Evolutionary conservation across 306 rosid species (phyloP), one percentile per base, ranked within the genome.

Genomic region (Trichosanthes cucumerina): DNA sequence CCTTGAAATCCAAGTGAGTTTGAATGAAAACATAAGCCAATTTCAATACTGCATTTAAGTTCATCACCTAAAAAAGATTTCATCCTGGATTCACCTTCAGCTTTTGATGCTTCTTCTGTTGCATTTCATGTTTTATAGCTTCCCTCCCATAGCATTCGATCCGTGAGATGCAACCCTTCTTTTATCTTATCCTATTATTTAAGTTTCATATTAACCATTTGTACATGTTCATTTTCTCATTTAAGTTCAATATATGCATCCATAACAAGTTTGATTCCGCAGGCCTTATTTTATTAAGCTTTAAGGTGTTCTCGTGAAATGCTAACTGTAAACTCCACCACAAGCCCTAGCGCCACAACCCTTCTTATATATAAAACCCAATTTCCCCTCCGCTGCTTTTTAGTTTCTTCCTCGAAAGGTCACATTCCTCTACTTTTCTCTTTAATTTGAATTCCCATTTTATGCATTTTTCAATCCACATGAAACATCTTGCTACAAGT

Each of bases 241-340:
- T 70, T 72, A 26, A 72, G 77, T 26, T 46, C 33, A 28, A 26
- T 44, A 0, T 21, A 12, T 71, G 77, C 57, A 71, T 46, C 41
- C 7, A 7, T 71, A 71, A 71, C 58, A 28, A 73, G 77, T 28
- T 73, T 9, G 60, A 16, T 73, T 79, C 66, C 82, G 80, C 89
- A 95, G 98, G 92, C 99, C 28, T 87, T 96, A 77, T 96, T 92
- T 87, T 92, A 92, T 88, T 91, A 98, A 5, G 97, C 98, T 81
- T 89, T 95, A 43, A 91, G 99, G 11, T 89, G 96, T 50, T 87
- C 97, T 26, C 90, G 92, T 4, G 99, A 95, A 83, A 88, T 95
- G 92, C 81, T 92, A 72, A 47, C 83, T 4, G 79, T 80, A n/a
- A 36, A n/a, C 49, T 36, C 49, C 46, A 12, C 11, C 26, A 2